Evolutionary conservation across 305 asterid species (phyloP), one percentile per base, ranked within the genome.

Genomic region (Fraxinus latifolia): DNA sequence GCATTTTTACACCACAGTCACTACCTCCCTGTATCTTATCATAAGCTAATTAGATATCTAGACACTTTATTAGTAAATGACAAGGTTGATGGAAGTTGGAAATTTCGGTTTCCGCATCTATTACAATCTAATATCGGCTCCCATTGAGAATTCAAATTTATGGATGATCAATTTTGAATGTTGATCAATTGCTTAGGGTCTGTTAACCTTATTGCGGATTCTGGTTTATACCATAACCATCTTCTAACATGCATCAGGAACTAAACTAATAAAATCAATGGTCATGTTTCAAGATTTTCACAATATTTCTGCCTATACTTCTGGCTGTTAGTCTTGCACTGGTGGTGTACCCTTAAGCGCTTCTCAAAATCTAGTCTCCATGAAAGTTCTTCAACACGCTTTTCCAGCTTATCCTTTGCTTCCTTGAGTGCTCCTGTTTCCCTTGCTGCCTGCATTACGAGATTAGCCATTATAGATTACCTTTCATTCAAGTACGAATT

Each of bases 361-460:
- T 95, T 95, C 90, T 95, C 99, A 44, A 95, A 86, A 79, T 95
- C 97, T 77, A 95, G 80, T 88, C 98, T 85, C 99, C 99, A 95
- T 25, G 99, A 91, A 36, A 95, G 90, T 90, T 95, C 99, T 76
- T 95, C 98, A 1, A 95, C 98, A 27, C 97, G 97, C 86, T 95
- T 95, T 84, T 95, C 99, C 77, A 95, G 91, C 90, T 94, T 95
- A 91, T 95, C 99, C 88, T 95, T 95, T 12, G 99, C 99, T 92
- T 95, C 99, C 90, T 89, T 93, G 74, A 95, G 95, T 74, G 99
- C 99, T 76, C 99, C 99, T 21, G 99, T 91, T 76, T 95, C 99
- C 83, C 98, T 91, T 86, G 98, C 99, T 85, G 87, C 98, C 99
- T 95, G 95, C 86, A 72, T 76, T 55, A 25, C 58, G 84, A 77